A percentile compares a stretch with the other conserved stretches of the same genome.
phyloP scores from a whole-genome alignment of 768 basidiomycete genomes.

The Leccinum truebloodii region DNA sequence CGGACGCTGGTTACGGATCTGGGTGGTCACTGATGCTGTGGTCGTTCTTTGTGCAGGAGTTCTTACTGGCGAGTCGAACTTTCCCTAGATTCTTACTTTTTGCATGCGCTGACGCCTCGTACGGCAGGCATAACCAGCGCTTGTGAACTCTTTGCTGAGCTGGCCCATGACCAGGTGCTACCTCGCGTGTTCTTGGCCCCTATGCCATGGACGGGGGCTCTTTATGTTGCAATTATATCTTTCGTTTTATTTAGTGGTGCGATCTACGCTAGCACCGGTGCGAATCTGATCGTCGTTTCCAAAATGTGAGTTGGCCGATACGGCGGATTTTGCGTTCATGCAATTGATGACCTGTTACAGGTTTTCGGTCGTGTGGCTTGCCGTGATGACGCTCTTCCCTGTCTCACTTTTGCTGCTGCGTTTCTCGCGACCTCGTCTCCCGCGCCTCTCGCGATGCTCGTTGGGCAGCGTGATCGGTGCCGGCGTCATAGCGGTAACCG shows the following conservation, averaged over 20 bases:
- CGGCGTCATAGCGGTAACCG: conserved; percentile 39
- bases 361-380: conserved; percentile 69
- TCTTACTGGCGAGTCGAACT: conserved; percentile 50
- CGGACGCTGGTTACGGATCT: conserved; percentile 60
- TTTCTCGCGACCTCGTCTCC: conserved; percentile 64
- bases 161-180: conserved; percentile 60
- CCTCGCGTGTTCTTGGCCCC: conserved; percentile 51
- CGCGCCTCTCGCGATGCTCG: conserved; percentile 41
- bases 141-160: conserved; percentile 57
- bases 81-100: neutral
- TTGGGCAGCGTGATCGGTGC: conserved; percentile 44
- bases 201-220: conserved; percentile 51
- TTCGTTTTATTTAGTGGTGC: conserved; percentile 51
- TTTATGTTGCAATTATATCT: conserved; percentile 50
- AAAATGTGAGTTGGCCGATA: conserved; percentile 46
- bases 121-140: conserved; percentile 54
- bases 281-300: conserved; percentile 52
- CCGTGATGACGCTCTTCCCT: conserved; percentile 66
- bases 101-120: neutral
- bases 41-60: conserved; percentile 75
- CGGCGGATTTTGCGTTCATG: neutral
- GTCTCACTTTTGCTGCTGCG: conserved; percentile 58
- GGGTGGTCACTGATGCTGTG: conserved; percentile 66
- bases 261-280: conserved; percentile 61
- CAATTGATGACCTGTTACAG: conserved; percentile 30